These are phyloP conservation scores for Candida awuae DNA, from an alignment of 805 yeast genomes.

Conservation along the genomic window DNA sequence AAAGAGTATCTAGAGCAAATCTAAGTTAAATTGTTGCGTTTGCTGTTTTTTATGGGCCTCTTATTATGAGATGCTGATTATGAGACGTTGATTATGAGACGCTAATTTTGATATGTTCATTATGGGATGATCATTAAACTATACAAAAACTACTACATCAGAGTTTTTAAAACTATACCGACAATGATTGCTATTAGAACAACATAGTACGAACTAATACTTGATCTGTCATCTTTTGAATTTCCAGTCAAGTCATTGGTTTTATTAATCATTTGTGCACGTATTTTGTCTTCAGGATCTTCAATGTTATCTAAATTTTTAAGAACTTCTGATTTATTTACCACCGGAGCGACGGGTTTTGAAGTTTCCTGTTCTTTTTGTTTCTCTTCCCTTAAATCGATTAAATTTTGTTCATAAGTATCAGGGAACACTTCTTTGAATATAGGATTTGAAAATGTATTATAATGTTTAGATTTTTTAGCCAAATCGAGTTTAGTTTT, in stretches of 20 bases:
- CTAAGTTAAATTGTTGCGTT: no score
- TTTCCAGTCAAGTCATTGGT: no score
- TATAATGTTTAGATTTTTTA: slow-evolving; percentile 50
- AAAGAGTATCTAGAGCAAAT: slow-evolving; percentile 35
- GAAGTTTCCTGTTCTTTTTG: slow-evolving; percentile 9
- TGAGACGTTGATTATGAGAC: slow-evolving; percentile 2
- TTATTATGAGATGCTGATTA: not conserved
- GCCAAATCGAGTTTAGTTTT: slow-evolving; percentile 52
- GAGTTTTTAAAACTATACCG: no score
- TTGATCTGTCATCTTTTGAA: no score
- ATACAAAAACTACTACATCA: no score
- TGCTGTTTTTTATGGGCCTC: no score
- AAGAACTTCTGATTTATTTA: slow-evolving; percentile 17
- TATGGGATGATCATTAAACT: not conserved
- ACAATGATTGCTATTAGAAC: no score
- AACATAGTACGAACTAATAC: no score
- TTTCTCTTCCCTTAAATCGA: slow-evolving; percentile 22
- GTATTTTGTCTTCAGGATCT: slow-evolving; percentile 67
- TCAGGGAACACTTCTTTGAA: slow-evolving; percentile 66
- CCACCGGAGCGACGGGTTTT: no score
- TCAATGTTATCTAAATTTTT: slow-evolving; percentile 31
- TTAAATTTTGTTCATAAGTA: slow-evolving; percentile 37
- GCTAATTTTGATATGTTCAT: not conserved
- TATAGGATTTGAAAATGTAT: slow-evolving; percentile 43
- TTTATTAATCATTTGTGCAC: slow-evolving; percentile 28